Evolutionary conservation across 1,284 basidiomycete species (phyloP).

Genomic region (Singerocomus inundabilis): DNA sequence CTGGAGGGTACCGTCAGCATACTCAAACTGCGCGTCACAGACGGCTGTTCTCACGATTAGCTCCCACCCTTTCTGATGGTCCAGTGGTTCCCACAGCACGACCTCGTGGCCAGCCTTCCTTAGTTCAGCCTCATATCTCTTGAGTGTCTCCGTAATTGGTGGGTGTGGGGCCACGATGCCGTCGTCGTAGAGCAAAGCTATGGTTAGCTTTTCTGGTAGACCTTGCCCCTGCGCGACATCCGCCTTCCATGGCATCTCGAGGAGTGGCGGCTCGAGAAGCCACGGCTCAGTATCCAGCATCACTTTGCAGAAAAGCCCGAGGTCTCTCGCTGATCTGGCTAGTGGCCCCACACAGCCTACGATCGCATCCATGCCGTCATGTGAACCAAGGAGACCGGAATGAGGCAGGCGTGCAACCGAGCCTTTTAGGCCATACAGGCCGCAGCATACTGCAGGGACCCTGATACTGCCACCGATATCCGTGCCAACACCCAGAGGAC

Average conservation of each 20-base stretch:
- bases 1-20: conserved; percentile 28
- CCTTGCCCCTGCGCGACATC: conserved; percentile 35
- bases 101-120: conserved; percentile 54
- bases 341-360: conserved; percentile 53
- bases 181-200: conserved; percentile 56
- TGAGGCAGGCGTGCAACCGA: conserved; percentile 51
- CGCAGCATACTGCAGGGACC: conserved; percentile 40
- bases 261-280: conserved; percentile 50
- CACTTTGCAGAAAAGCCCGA: conserved; percentile 51
- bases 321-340: conserved; percentile 49
- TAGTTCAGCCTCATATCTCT: conserved; percentile 42
- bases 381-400: conserved; percentile 49
- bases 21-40: neutral
- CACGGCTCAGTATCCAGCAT: conserved; percentile 54
- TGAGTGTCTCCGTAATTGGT: conserved; percentile 48
- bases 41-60: conserved; percentile 40
- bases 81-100: conserved; percentile 46
- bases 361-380: conserved; percentile 55
- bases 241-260: conserved; percentile 54
- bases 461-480: conserved; percentile 53
- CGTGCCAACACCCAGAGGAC: conserved; percentile 56
- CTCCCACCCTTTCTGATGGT: conserved; percentile 48
- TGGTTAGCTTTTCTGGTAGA: conserved; percentile 44
- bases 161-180: conserved; percentile 55
- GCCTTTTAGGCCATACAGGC: conserved; percentile 56